These are phyloP conservation scores for Kregervanrija delftensis DNA, from an alignment of 805 yeast genomes.

Conservation along the genomic window DNA sequence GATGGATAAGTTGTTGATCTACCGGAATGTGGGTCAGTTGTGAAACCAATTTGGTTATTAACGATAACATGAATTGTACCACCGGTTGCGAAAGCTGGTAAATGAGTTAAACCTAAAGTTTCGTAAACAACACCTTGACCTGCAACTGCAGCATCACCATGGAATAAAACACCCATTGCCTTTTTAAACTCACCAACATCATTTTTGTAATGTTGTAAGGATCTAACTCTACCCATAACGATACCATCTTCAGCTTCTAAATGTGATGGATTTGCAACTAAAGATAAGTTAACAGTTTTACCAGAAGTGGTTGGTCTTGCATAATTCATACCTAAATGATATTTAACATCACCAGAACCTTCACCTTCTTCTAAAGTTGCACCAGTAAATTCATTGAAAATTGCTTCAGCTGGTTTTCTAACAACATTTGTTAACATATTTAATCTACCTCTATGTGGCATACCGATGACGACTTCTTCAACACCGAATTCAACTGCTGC, in stretches of 20 bases:
- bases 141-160: constrained; percentile 99
- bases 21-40: constrained; percentile 96
- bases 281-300: constrained; percentile 86
- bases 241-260: constrained; percentile 99
- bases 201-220: constrained; percentile 84
- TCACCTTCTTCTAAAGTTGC: constrained; percentile 76
- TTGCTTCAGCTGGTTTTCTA: constrained; percentile 96
- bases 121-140: constrained; percentile 99
- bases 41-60: constrained; percentile 98
- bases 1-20: constrained; percentile 98
- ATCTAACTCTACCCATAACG: constrained; percentile 95
- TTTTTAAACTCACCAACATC: constrained; percentile 78
- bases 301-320: constrained; percentile 99
- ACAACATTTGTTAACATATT: constrained; percentile 97
- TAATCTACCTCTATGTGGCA: constrained; percentile 99
- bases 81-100: constrained; percentile 96
- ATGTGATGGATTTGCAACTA: constrained; percentile 98
- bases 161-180: constrained; percentile 88
- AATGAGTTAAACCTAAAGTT: constrained; percentile 88
- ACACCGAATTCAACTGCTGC: constrained; percentile 87
- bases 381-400: constrained; percentile 93
- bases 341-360: constrained; percentile 98
- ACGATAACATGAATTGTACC: constrained; percentile 96
- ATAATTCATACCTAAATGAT: constrained; percentile 99
- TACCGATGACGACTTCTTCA: constrained; percentile 95